Conservation (phyloP, 257 asterid species). For the Solanum neorickii region DNA sequence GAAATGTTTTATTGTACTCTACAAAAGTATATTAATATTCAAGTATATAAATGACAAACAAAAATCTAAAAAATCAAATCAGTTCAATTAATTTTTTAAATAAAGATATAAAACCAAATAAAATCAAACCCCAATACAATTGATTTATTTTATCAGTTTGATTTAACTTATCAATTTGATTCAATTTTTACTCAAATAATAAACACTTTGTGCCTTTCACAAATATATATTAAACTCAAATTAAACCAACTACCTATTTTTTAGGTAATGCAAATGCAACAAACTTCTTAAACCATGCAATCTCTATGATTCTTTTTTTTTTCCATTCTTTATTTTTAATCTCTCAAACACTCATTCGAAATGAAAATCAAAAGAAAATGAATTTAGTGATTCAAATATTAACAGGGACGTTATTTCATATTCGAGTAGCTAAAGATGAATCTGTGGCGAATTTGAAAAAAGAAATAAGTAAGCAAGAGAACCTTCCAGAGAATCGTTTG, state of each 20-base stretch:
- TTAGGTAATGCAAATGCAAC: conserved; percentile 15
- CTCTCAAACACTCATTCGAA: not conserved
- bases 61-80: not conserved
- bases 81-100: not conserved
- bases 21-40: not conserved
- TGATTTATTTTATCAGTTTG: not conserved
- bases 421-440: conserved; percentile 32
- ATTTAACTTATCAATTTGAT: not conserved
- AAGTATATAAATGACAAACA: not conserved
- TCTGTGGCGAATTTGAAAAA: conserved; percentile 44
- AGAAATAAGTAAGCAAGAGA: conserved; percentile 42
- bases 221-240: not conserved
- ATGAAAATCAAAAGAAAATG: conserved; percentile 13
- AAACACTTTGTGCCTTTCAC: not conserved
- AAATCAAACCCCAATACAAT: not conserved
- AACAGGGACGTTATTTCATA: conserved; percentile 42
- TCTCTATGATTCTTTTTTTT: not conserved
- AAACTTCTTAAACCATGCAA: conserved; percentile 17
- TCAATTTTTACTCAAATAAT: not conserved
- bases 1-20: not conserved
- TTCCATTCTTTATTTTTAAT: not conserved
- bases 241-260: conserved; percentile 2
- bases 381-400: conserved; percentile 44
- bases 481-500: conserved; percentile 36
- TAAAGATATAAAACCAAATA: not conserved